Evolutionary conservation across 73 alveolate species (phyloP).

Genomic region (Tetrahymena malaccensis): DNA sequence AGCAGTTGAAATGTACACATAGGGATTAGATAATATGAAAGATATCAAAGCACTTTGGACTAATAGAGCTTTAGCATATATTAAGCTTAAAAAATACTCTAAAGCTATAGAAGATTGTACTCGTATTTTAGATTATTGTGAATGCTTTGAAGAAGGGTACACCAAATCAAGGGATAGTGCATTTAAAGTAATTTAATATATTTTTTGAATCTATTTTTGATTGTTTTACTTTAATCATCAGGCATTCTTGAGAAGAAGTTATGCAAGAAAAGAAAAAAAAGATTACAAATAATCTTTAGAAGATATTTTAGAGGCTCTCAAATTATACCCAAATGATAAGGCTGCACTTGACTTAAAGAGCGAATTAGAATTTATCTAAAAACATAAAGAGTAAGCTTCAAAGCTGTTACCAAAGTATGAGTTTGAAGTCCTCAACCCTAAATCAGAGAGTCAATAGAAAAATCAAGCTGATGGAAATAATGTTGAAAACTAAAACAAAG

Average conservation of each 20-base stretch:
- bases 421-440: not conserved
- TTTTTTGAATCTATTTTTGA: not conserved
- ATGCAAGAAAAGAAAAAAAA: constrained; percentile 72
- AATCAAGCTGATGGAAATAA: constrained; percentile 23
- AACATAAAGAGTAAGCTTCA: not conserved
- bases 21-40: constrained; percentile 83
- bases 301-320: constrained; percentile 80
- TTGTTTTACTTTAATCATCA: not conserved
- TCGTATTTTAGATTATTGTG: constrained; percentile 85
- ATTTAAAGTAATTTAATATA: constrained; percentile 45
- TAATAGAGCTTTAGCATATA: constrained; percentile 90
- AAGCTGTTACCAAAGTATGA: not conserved
- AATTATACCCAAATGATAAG: constrained; percentile 56
- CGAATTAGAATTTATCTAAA: constrained; percentile 51
- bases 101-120: constrained; percentile 94
- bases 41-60: constrained; percentile 85
- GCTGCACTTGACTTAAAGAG: constrained; percentile 33
- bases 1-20: constrained; percentile 83
- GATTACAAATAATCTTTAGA: constrained; percentile 76
- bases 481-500: constrained; percentile 35
- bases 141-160: constrained; percentile 90
- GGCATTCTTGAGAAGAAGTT: constrained; percentile 91
- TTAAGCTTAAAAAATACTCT: constrained; percentile 73
- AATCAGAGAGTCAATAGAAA: constrained; percentile 6
- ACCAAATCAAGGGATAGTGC: constrained; percentile 71